These are phyloP conservation scores for Alternaria novae-zelandiae DNA, from an alignment of 2,329 filamentous ascomycete species.

Conservation along the genomic window DNA sequence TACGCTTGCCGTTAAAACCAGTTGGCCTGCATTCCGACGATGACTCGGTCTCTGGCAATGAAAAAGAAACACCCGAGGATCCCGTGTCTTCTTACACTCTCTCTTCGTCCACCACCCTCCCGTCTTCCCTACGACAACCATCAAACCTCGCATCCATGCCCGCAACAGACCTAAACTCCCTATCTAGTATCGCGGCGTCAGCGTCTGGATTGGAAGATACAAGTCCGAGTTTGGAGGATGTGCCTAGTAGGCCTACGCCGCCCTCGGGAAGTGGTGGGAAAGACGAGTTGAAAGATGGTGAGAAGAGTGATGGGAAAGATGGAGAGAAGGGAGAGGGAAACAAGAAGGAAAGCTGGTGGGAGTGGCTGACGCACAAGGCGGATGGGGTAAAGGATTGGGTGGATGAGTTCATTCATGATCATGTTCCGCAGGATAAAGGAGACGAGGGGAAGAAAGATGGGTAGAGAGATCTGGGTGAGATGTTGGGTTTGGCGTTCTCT, in stretches of 20 bases:
- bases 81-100: conserved; percentile 44
- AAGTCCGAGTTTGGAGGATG: conserved; percentile 8
- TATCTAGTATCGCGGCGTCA: conserved; percentile 31
- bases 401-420: conserved; percentile 39
- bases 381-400: conserved; percentile 47
- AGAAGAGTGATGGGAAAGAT: not conserved
- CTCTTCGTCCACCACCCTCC: conserved; percentile 10
- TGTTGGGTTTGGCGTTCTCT: not conserved
- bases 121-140: not conserved
- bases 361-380: conserved; percentile 47
- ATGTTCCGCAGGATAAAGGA: conserved; percentile 21
- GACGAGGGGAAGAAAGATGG: not conserved
- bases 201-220: conserved; percentile 29
- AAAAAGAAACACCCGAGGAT: conserved; percentile 60
- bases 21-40: conserved; percentile 65
- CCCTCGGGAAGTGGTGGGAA: conserved; percentile 17
- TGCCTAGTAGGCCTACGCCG: conserved; percentile 2
- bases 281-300: not conserved
- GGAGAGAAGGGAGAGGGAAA: not conserved
- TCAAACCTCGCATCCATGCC: conserved; percentile 24
- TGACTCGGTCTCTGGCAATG: conserved; percentile 45
- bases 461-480: no score
- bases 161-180: conserved; percentile 12
- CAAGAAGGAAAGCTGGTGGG: conserved; percentile 39
- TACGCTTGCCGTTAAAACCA: conserved; percentile 72